Conservation (phyloP, 371 early-diverging fungal species). For the Blakeslea trispora region DNA sequence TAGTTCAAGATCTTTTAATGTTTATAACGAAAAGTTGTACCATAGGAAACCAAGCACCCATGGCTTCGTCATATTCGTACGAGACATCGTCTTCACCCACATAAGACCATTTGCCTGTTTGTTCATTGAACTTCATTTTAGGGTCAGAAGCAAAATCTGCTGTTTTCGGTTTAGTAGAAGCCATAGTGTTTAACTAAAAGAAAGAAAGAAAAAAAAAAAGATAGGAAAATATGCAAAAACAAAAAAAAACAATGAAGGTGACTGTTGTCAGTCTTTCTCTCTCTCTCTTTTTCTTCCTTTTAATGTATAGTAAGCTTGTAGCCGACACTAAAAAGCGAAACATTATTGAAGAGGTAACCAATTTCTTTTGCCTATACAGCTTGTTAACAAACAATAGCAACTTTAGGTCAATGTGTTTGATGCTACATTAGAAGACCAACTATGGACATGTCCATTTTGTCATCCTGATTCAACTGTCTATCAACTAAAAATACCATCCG, state of each 20-base stretch:
- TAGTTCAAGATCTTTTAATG: background rate
- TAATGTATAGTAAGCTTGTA: constrained; percentile 13
- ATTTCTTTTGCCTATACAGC: background rate
- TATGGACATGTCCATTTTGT: constrained; percentile 22
- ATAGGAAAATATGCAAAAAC: background rate
- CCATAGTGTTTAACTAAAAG: background rate
- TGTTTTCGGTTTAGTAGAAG: constrained; percentile 6
- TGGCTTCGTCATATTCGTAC: constrained; percentile 82
- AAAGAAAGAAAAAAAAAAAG: background rate
- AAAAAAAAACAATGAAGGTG: too few species aligned
- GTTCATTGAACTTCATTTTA: constrained; percentile 62
- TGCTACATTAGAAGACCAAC: constrained; percentile 1
- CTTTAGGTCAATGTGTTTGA: constrained; percentile 8
- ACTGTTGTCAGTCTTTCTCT: background rate
- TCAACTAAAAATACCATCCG: constrained; percentile 6
- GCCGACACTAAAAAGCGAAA: constrained; percentile 7
- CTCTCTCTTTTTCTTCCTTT: background rate
- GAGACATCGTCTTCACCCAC: constrained; percentile 74
- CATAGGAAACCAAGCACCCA: constrained; percentile 90
- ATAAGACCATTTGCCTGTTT: constrained; percentile 74
- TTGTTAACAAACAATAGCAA: background rate
- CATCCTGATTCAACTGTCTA: constrained; percentile 11
- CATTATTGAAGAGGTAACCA: constrained; percentile 14
- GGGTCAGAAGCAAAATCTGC: constrained; percentile 47
- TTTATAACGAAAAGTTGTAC: constrained; percentile 35